phyloP scores from a whole-genome alignment of 148 eudicot species.

The Persicaria tinctoria region DNA sequence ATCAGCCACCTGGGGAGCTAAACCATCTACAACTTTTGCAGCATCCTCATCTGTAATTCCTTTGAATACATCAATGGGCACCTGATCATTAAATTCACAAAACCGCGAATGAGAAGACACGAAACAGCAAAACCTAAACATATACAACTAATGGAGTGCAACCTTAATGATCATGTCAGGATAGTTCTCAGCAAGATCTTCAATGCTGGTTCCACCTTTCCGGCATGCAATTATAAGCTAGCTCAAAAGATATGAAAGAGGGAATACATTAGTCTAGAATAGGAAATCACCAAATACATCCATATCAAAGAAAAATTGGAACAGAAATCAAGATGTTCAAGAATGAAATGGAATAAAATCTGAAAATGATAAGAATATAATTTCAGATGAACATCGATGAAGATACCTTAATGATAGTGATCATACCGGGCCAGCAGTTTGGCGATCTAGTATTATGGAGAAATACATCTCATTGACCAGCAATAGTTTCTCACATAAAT shows the following conservation, averaged over 20 bases:
- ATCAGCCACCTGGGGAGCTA: slow-evolving; percentile 71
- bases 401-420: slow-evolving; percentile 6
- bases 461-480: slow-evolving; percentile 95
- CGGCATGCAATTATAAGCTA: slow-evolving; percentile 87
- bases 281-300: not conserved
- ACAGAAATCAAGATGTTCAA: no score
- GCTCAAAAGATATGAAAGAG: not conserved
- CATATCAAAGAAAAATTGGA: not conserved
- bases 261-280: not conserved
- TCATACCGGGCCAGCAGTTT: slow-evolving; percentile 89
- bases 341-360: not conserved
- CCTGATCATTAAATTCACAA: slow-evolving; percentile 32
- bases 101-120: not conserved
- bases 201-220: slow-evolving; percentile 96
- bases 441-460: slow-evolving; percentile 91
- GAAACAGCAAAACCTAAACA: not conserved
- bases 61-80: slow-evolving; percentile 80
- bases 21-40: slow-evolving; percentile 91
- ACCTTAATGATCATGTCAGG: slow-evolving; percentile 99
- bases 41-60: slow-evolving; percentile 98
- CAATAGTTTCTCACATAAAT: slow-evolving; percentile 79
- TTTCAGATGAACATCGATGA: not conserved
- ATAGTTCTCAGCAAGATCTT: slow-evolving; percentile 93
- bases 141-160: not conserved
- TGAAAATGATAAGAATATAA: not conserved